Evolutionary conservation across 768 basidiomycete species (phyloP), one percentile per base, ranked within the genome.

Genomic region (Paxillus ammoniavirescens): DNA sequence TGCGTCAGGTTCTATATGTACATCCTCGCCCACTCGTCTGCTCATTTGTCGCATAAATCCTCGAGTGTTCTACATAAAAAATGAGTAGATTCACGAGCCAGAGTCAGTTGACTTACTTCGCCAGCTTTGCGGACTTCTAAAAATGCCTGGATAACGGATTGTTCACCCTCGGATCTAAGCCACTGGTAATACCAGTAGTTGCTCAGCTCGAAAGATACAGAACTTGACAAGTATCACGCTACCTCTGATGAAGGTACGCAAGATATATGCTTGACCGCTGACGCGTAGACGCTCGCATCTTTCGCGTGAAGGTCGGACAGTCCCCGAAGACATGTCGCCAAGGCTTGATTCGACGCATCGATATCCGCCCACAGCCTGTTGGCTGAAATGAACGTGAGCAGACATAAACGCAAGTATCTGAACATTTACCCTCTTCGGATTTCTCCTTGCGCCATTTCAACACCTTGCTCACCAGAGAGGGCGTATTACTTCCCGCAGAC

Each of bases 401-500:
- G n/a, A 23, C 6, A 14, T 14, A 26, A 14, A 31, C 21, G 15
- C 2, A 26, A 42, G 14, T n/a, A 26, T 8, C 35, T 42, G 50
- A 33, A 30, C 37, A 26, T 53, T 52, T 57, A 83, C 91, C 86
- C 68, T 82, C 73, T 31, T 71, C 74, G 13, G 74, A 69, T 42
- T 87, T 77, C 41, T 84, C 81, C 62, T 83, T 81, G 41, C 91
- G 82, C 96, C 96, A 98, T 61, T 84, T 85, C 58, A 97, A 73
- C 4, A 99, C 97, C 69, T 91, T 87, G 30, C 91, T 84, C 10
- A 95, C 93, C 40, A 98, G 82, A 40, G 91, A 91, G 2, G 97
- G 97, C 2, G 97, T 98, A 63, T 98, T 91, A 60, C 91, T 95
- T 9, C 97, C 97, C 8, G 91, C 93, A 62, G 97, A 91, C 14